phyloP scores from a whole-genome alignment of 1,284 basidiomycete species.

The Ceratobasidium theobromae region DNA sequence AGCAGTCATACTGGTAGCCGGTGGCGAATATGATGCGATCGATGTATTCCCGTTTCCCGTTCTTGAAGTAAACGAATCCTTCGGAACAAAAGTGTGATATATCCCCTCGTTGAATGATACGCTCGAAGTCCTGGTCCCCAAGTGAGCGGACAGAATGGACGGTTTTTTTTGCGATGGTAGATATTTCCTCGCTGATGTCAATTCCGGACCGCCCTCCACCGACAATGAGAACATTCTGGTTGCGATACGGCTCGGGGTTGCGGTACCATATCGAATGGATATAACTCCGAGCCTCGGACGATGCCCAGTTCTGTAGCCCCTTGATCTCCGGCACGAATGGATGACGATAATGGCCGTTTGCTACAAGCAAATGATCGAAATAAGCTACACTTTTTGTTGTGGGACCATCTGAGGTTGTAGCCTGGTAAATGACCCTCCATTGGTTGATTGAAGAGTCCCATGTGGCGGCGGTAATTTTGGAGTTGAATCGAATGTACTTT shows the following conservation, averaged over 20 bases:
- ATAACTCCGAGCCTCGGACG: constrained; percentile 45
- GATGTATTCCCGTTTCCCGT: constrained; percentile 41
- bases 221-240: constrained; percentile 61
- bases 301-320: constrained; percentile 58
- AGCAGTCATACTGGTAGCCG: constrained; percentile 62
- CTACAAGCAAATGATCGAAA: constrained; percentile 66
- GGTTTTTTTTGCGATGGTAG: constrained; percentile 48
- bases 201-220: constrained; percentile 69
- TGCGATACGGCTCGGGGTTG: constrained; percentile 47
- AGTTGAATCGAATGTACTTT: constrained; percentile 55
- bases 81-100: constrained; percentile 22
- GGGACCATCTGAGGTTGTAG: background rate
- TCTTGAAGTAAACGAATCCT: constrained; percentile 17
- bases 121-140: constrained; percentile 12
- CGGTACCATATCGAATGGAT: constrained; percentile 69
- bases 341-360: constrained; percentile 68
- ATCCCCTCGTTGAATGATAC: constrained; percentile 8
- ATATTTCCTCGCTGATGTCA: constrained; percentile 59
- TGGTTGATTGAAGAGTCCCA: constrained; percentile 45
- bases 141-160: constrained; percentile 54
- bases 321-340: constrained; percentile 62
- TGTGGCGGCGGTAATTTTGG: constrained; percentile 28
- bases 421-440: constrained; percentile 51
- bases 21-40: constrained; percentile 70
- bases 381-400: constrained; percentile 33